Conservation (phyloP, 2,329 filamentous ascomycete species). For the Penicillium hesseltinei region DNA sequence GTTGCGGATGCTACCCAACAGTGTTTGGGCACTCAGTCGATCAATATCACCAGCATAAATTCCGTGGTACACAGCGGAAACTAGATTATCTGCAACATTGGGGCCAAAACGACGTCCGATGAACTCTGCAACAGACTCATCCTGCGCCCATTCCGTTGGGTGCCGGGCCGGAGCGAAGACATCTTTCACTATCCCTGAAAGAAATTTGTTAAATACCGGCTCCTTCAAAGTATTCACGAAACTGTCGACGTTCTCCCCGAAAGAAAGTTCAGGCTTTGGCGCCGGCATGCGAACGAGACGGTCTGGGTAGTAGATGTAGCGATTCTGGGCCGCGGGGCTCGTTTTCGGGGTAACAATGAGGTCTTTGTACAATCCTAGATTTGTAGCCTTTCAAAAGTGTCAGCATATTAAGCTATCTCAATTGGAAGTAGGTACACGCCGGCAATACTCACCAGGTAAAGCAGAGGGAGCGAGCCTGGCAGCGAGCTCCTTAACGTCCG, state of each 20-base stretch:
- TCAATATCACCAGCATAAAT: conserved; percentile 90
- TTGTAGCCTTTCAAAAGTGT: conserved; percentile 51
- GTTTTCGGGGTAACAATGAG: conserved; percentile 54
- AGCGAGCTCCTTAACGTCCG: conserved; percentile 65
- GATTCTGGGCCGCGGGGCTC: conserved; percentile 58
- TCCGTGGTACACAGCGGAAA: conserved; percentile 76
- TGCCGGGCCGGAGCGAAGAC: conserved; percentile 36
- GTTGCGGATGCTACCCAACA: conserved; percentile 54
- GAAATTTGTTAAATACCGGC: conserved; percentile 49
- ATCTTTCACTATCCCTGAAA: conserved; percentile 32
- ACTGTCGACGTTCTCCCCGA: conserved; percentile 10
- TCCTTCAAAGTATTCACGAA: conserved; percentile 46
- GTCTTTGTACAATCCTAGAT: conserved; percentile 57
- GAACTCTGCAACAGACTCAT: conserved; percentile 72
- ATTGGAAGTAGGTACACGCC: neutral
- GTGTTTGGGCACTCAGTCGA: conserved; percentile 69
- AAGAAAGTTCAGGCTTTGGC: conserved; percentile 30
- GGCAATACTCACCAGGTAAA: conserved; percentile 62
- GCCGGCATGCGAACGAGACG: conserved; percentile 66
- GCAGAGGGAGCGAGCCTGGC: conserved; percentile 63
- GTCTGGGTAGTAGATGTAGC: conserved; percentile 87
- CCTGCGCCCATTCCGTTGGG: conserved; percentile 41
- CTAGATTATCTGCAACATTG: conserved; percentile 65
- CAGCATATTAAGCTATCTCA: neutral
- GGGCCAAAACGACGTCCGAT: conserved; percentile 56